These are phyloP conservation scores for Zasmidium citrigriseum DNA, from an alignment of 2,329 filamentous ascomycete genomes.

Conservation along the genomic window DNA sequence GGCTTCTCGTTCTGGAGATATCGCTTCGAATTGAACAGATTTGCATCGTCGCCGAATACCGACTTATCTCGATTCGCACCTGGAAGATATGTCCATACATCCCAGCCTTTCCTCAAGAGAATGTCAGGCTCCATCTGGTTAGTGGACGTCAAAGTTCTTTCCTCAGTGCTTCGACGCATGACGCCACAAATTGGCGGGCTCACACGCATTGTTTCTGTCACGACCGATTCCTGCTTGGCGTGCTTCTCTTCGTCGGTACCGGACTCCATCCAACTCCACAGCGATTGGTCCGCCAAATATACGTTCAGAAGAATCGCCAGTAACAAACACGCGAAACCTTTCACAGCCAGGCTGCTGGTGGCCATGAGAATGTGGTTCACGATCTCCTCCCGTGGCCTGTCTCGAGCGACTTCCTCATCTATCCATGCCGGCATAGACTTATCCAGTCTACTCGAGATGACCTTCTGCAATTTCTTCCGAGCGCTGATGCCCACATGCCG, in stretches of 20 bases:
- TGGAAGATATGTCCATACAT: conserved; percentile 27
- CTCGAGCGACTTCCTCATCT: not conserved
- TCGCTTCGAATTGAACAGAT: conserved; percentile 17
- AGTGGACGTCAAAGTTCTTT: conserved; percentile 8
- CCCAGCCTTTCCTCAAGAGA: conserved; percentile 23
- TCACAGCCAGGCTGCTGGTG: conserved; percentile 28
- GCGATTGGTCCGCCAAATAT: conserved; percentile 5
- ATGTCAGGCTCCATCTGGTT: conserved; percentile 4
- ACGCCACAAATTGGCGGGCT: conserved; percentile 27
- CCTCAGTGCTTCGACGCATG: conserved; percentile 20
- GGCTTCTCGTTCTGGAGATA: conserved; percentile 5
- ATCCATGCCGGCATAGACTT: conserved; percentile 10
- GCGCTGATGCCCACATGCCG: conserved; percentile 24
- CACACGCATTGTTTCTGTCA: conserved; percentile 23
- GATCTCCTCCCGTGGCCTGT: too few species aligned
- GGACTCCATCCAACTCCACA: not conserved
- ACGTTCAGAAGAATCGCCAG: conserved; percentile 27
- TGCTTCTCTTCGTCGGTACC: not conserved
- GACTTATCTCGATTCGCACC: conserved; percentile 21
- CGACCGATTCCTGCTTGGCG: conserved; percentile 11
- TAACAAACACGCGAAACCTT: conserved; percentile 26
- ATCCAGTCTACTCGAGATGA: conserved; percentile 5
- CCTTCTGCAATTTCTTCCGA: conserved; percentile 17
- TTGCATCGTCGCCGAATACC: conserved; percentile 14
- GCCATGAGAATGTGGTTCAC: conserved; percentile 26